Evolutionary conservation across 2,329 filamentous ascomycete genomes (phyloP).

Genomic region (Ophiostoma montium): DNA sequence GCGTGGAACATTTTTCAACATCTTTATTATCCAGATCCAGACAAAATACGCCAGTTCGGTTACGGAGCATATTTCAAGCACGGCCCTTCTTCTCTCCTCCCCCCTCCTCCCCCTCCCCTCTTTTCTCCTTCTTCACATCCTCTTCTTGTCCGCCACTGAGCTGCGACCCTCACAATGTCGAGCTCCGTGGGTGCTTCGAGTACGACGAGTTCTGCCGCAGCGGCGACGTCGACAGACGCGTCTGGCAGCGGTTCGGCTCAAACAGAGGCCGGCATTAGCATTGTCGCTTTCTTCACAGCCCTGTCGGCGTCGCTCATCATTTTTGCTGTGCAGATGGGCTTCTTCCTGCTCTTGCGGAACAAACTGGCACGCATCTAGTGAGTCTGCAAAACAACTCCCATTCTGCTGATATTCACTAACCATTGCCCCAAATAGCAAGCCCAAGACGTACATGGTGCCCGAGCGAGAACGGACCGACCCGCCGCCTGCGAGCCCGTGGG

Average conservation of each 20-base stretch:
- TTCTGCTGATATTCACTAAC: slow-evolving; percentile 7
- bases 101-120: neutral
- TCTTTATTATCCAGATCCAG: no score
- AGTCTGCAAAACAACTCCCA: slow-evolving; percentile 17
- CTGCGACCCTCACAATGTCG: slow-evolving; percentile 5
- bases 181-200: slow-evolving; percentile 7
- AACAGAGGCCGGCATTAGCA: slow-evolving; percentile 26
- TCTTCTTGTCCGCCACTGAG: neutral
- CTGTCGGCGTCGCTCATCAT: slow-evolving; percentile 46
- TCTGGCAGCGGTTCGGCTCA: slow-evolving; percentile 15
- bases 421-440: slow-evolving; percentile 41
- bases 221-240: slow-evolving; percentile 2
- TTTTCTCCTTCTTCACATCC: neutral
- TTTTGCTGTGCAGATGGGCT: slow-evolving; percentile 47
- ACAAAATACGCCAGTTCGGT: no score
- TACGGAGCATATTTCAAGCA: neutral
- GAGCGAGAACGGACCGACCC: slow-evolving; percentile 70
- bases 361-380: slow-evolving; percentile 75
- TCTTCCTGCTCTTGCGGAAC: slow-evolving; percentile 66
- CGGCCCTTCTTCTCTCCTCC: neutral
- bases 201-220: slow-evolving; percentile 4
- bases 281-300: slow-evolving; percentile 50
- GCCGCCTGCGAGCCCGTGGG: slow-evolving; percentile 44
- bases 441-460: slow-evolving; percentile 73
- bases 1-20: neutral